phyloP scores from a whole-genome alignment of 805 yeast species.

The Candida chilensis region DNA sequence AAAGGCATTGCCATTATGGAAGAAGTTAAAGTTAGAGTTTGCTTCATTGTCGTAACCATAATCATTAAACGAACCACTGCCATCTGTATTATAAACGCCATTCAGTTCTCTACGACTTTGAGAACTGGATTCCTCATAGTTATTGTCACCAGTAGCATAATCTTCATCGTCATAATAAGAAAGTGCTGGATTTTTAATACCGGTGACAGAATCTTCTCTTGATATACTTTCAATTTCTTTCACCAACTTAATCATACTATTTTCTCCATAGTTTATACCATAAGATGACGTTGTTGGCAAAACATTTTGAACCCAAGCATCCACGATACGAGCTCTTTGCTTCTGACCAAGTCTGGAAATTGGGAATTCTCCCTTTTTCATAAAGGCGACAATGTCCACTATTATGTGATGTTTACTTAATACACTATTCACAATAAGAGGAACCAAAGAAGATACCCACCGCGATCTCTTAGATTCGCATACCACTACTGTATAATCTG shows the following conservation, averaged over 20 bases:
- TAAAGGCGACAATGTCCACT: conserved; percentile 77
- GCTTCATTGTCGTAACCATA: neutral
- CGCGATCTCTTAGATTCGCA: conserved; percentile 49
- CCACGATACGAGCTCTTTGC: conserved; percentile 65
- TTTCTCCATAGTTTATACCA: conserved; percentile 61
- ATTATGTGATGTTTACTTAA: conserved; percentile 75
- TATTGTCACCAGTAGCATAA: no score
- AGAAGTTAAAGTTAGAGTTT: neutral
- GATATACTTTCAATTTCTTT: conserved; percentile 49
- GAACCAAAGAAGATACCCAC: conserved; percentile 65
- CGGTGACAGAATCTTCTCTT: conserved; percentile 12
- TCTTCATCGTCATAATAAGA: conserved; percentile 13
- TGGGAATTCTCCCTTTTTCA: conserved; percentile 54
- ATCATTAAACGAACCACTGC: no score
- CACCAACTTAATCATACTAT: conserved; percentile 45
- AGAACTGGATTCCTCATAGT: no score
- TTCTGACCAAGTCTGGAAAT: conserved; percentile 65
- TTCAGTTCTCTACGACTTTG: no score
- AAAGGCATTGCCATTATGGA: neutral
- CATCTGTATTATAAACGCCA: no score
- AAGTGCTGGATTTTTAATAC: conserved; percentile 16
- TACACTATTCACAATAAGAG: conserved; percentile 72
- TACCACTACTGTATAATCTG: conserved; percentile 68
- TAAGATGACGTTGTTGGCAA: conserved; percentile 29
- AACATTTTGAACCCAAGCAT: conserved; percentile 38